These are phyloP conservation scores for Simplicillium aogashimaense DNA, from an alignment of 2,329 filamentous ascomycete genomes.

Conservation along the genomic window DNA sequence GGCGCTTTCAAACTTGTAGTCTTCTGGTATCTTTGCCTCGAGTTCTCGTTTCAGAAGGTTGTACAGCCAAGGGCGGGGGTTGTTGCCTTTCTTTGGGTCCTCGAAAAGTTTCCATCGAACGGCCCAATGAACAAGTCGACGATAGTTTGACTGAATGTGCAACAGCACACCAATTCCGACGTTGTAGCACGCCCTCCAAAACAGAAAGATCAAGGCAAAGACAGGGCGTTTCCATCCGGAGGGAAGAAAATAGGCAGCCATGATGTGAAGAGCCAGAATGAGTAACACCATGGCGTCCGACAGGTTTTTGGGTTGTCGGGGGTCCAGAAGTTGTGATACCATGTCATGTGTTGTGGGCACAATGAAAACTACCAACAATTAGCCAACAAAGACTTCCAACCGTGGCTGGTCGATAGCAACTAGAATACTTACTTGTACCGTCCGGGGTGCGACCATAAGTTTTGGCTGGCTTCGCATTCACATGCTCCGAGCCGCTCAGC, in stretches of 20 bases:
- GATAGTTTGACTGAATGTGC: conserved; percentile 81
- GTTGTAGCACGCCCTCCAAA: conserved; percentile 91
- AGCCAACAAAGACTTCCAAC: conserved; percentile 1
- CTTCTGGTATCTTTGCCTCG: conserved; percentile 86
- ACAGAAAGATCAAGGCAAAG: conserved; percentile 77
- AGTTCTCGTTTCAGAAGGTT: conserved; percentile 77
- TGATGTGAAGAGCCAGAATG: conserved; percentile 66
- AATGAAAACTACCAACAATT: conserved; percentile 62
- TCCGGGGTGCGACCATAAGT: conserved; percentile 87
- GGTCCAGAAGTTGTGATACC: conserved; percentile 94
- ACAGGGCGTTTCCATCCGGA: conserved; percentile 58
- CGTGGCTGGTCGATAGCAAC: conserved; percentile 2
- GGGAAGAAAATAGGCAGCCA: conserved; percentile 66
- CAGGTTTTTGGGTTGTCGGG: conserved; percentile 88
- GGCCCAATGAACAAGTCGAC: conserved; percentile 78
- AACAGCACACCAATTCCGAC: conserved; percentile 85
- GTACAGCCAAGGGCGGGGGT: conserved; percentile 76
- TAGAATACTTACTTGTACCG: conserved; percentile 63
- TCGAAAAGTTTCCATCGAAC: conserved; percentile 80
- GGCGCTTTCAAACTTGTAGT: conserved; percentile 88
- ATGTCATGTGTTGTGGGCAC: conserved; percentile 97
- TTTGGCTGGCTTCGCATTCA: conserved; percentile 42
- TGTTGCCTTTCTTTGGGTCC: conserved; percentile 67
- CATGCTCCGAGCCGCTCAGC: conserved; percentile 5
- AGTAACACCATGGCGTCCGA: conserved; percentile 74